Conservation (phyloP, 768 basidiomycete genomes). For the Boletus huronensis region DNA sequence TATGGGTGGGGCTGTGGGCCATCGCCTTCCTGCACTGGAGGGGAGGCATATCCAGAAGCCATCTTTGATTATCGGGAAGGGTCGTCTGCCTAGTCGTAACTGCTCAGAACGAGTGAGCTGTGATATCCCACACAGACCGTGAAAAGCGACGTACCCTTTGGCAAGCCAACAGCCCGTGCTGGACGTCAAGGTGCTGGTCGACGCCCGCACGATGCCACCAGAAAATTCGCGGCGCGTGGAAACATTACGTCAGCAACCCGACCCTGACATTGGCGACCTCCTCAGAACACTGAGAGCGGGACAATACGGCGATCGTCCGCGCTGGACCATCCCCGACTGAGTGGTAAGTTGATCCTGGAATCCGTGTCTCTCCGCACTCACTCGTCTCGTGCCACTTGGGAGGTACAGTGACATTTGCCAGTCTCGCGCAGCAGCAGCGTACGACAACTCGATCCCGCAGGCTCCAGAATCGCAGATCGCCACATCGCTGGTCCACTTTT, state of each 20-base stretch:
- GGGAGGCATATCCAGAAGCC: conserved; percentile 36
- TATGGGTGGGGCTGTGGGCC: conserved; percentile 63
- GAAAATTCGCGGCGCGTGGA: conserved; percentile 32
- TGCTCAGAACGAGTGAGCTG: not conserved
- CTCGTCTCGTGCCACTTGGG: not conserved
- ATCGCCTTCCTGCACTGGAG: conserved; percentile 30
- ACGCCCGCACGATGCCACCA: conserved; percentile 21
- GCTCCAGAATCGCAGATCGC: not conserved
- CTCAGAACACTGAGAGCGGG: not conserved
- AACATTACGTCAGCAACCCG: conserved; percentile 32
- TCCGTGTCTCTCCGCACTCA: not conserved
- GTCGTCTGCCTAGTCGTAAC: conserved; percentile 18
- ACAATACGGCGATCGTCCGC: not conserved
- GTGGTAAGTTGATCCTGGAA: not conserved
- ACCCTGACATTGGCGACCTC: not conserved
- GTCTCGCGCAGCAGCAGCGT: not conserved
- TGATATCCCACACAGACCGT: not conserved
- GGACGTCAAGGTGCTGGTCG: conserved; percentile 30
- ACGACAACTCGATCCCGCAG: not conserved
- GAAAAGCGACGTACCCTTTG: conserved; percentile 20
- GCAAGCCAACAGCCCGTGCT: conserved; percentile 31
- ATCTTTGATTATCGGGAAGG: conserved; percentile 32
- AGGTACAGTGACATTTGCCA: no score
- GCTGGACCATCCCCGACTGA: not conserved
- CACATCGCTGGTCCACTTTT: no score